A percentile compares a stretch with the other conserved stretches of the same genome.
These are phyloP conservation scores for Alternaria novae-zelandiae DNA, from an alignment of 2,329 filamentous ascomycete genomes.

Conservation along the genomic window DNA sequence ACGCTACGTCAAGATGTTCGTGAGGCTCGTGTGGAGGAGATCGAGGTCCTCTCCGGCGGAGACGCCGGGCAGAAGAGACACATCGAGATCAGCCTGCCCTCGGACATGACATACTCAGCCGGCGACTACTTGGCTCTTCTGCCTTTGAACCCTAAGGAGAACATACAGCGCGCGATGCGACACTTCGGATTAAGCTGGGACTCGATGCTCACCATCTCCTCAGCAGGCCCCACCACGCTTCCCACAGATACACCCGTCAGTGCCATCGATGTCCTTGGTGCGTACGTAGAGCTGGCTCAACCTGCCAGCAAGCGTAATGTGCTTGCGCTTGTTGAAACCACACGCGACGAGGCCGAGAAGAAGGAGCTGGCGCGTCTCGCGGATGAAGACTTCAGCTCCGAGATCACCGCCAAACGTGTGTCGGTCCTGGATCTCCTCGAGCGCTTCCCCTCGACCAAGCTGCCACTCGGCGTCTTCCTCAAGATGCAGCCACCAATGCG, in stretches of 20 bases:
- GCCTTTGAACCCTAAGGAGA: conserved; percentile 70
- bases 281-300: conserved; percentile 75
- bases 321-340: conserved; percentile 57
- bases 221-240: conserved; percentile 69
- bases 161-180: conserved; percentile 67
- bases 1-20: conserved; percentile 47
- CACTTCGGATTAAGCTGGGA: conserved; percentile 74
- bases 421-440: conserved; percentile 75
- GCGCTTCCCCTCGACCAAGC: conserved; percentile 60
- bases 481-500: conserved; percentile 78
- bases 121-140: conserved; percentile 80
- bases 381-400: conserved; percentile 45
- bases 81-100: conserved; percentile 54
- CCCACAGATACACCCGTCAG: conserved; percentile 67
- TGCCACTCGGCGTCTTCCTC: conserved; percentile 72
- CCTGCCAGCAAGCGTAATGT: conserved; percentile 72
- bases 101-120: conserved; percentile 66
- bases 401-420: conserved; percentile 60
- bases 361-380: conserved; percentile 58
- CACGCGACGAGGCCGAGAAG: conserved; percentile 57
- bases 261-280: conserved; percentile 68
- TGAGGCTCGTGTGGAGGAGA: conserved; percentile 45
- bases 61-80: conserved; percentile 44
- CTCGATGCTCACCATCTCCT: conserved; percentile 65
- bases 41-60: conserved; percentile 36